Evolutionary conservation across 2,329 filamentous ascomycete species (phyloP).

Genomic region (Colletotrichum filicis): DNA sequence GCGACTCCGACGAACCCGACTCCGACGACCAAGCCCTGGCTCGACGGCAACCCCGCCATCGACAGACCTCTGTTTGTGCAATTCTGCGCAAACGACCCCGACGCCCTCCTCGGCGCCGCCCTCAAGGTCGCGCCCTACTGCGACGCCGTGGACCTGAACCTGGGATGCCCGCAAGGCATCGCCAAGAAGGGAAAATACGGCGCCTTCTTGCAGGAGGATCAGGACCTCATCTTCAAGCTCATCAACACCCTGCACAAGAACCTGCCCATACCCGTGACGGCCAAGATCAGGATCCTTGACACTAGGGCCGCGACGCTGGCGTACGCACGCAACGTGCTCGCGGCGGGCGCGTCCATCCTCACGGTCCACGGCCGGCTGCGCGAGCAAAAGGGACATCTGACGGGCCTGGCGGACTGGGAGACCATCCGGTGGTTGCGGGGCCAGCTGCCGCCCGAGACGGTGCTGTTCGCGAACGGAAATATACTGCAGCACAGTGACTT

Average conservation of each 20-base stretch:
- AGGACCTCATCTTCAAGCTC: conserved; percentile 82
- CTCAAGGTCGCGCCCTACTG: conserved; percentile 84
- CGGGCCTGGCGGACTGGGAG: conserved; percentile 92
- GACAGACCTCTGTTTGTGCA: conserved; percentile 95
- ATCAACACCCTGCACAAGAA: conserved; percentile 85
- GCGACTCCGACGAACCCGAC: not conserved
- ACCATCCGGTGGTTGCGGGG: conserved; percentile 85
- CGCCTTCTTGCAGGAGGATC: conserved; percentile 94
- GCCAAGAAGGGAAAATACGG: conserved; percentile 92
- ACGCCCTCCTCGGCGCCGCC: conserved; percentile 83
- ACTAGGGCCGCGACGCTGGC: conserved; percentile 86
- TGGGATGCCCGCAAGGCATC: conserved; percentile 97
- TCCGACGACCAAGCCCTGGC: conserved; percentile 57
- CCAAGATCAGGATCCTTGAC: conserved; percentile 92
- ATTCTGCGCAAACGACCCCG: conserved; percentile 91
- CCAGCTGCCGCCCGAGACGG: conserved; percentile 84
- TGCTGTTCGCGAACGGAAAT: conserved; percentile 97
- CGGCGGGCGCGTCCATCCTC: conserved; percentile 90
- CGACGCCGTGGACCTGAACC: conserved; percentile 94
- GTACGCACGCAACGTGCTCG: conserved; percentile 89
- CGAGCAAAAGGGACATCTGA: conserved; percentile 96
- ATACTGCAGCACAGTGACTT: conserved; percentile 85
- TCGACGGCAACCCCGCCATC: conserved; percentile 87
- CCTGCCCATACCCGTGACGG: conserved; percentile 86
- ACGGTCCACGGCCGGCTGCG: conserved; percentile 90